Evolutionary conservation across 768 basidiomycete species (phyloP).

Genomic region (Boletus reticuloceps): DNA sequence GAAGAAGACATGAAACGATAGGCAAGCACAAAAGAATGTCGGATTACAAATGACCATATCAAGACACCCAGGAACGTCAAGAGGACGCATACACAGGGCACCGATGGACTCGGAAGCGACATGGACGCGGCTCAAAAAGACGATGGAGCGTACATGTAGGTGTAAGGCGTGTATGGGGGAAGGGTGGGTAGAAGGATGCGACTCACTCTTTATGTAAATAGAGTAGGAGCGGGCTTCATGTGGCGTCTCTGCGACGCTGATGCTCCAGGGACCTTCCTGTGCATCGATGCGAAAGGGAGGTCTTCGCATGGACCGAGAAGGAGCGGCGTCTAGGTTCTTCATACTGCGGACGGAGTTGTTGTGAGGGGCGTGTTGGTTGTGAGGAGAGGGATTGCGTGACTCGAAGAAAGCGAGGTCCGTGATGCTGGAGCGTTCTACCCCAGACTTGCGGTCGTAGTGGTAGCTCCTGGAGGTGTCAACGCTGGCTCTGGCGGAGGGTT

Average conservation of each 20-base stretch:
- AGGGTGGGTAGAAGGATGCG: slow-evolving; percentile 21
- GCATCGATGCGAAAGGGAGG: slow-evolving; percentile 62
- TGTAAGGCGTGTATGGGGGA: slow-evolving; percentile 14
- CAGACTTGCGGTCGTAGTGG: slow-evolving; percentile 35
- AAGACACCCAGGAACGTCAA: slow-evolving; percentile 14
- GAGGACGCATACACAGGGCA: slow-evolving; percentile 17
- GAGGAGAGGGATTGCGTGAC: slow-evolving; percentile 30
- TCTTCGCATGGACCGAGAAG: slow-evolving; percentile 42
- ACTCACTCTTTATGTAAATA: slow-evolving; percentile 89
- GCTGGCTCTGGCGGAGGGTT: slow-evolving; percentile 39
- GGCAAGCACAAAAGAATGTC: slow-evolving; percentile 12
- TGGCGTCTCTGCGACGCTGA: slow-evolving; percentile 85
- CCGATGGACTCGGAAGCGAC: slow-evolving; percentile 28
- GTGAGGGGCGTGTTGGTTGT: slow-evolving; percentile 32
- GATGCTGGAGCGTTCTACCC: slow-evolving; percentile 36
- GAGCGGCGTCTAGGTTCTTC: slow-evolving; percentile 43
- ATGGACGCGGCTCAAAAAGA: slow-evolving; percentile 22
- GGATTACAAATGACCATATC: slow-evolving; percentile 11
- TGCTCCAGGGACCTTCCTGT: slow-evolving; percentile 82
- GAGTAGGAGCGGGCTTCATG: slow-evolving; percentile 67
- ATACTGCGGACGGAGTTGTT: slow-evolving; percentile 37
- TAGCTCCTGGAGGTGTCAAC: slow-evolving; percentile 42
- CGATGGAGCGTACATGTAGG: slow-evolving; percentile 15
- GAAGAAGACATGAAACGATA: slow-evolving; percentile 14
- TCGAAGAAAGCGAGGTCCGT: slow-evolving; percentile 44